Evolutionary conservation across 1,139 yeast genomes (phyloP).

Genomic region (Yamadazyma epiphylla): DNA sequence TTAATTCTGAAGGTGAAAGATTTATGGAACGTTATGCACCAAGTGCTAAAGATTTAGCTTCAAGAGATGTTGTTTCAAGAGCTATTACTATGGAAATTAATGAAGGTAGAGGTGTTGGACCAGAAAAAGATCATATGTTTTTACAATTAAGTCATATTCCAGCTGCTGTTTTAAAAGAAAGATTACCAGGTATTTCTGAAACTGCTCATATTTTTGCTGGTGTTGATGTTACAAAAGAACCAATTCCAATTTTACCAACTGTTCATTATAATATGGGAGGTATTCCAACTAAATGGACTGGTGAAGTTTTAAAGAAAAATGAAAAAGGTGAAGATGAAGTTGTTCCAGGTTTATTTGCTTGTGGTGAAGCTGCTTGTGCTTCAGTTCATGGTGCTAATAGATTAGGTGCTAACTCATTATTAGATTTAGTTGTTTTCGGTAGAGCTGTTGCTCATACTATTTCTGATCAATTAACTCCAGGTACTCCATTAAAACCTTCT

Average conservation of each 20-base stretch:
- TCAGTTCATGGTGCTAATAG: slow-evolving; percentile 99
- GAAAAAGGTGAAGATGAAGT: slow-evolving; percentile 87
- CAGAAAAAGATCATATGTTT: slow-evolving; percentile 90
- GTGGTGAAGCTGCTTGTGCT: slow-evolving; percentile 99
- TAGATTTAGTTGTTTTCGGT: slow-evolving; percentile 96
- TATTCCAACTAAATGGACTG: slow-evolving; percentile 96
- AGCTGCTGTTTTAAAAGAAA: slow-evolving; percentile 84
- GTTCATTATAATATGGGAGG: slow-evolving; percentile 99
- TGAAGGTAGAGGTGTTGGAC: slow-evolving; percentile 99
- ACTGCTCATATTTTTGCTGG: slow-evolving; percentile 98
- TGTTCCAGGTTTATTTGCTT: slow-evolving; percentile 92
- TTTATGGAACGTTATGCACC: slow-evolving; percentile 99
- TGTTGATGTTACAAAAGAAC: slow-evolving; percentile 98
- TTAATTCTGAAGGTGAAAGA: slow-evolving; percentile 97
- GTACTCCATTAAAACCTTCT: slow-evolving; percentile 71
- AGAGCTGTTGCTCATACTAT: slow-evolving; percentile 97
- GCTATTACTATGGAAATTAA: slow-evolving; percentile 98
- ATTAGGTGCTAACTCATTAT: slow-evolving; percentile 97
- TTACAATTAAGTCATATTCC: slow-evolving; percentile 95
- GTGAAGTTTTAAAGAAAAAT: slow-evolving; percentile 85
- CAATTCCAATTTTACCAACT: slow-evolving; percentile 97
- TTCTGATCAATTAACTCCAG: slow-evolving; percentile 80
- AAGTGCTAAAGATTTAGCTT: slow-evolving; percentile 96
- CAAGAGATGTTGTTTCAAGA: slow-evolving; percentile 97
- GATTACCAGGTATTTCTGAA: slow-evolving; percentile 98